Conservation (phyloP, 2,329 filamentous ascomycete genomes). For the Colletotrichum trifolii region DNA sequence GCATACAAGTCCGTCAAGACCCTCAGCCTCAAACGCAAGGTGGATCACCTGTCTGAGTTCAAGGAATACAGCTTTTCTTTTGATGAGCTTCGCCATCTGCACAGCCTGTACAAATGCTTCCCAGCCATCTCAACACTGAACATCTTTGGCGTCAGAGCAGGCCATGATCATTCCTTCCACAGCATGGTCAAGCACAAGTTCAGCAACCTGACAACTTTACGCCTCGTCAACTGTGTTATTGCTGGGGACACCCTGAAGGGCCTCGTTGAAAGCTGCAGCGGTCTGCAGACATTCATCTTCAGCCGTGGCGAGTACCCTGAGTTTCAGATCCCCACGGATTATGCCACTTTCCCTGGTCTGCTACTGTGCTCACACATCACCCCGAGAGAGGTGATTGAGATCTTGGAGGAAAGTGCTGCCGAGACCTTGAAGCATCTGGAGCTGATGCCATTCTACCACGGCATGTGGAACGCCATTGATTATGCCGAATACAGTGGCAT, state of each 20-base stretch:
- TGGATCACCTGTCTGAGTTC: no score
- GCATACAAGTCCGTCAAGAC: no score
- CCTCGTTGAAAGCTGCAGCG: background rate
- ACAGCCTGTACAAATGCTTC: no score
- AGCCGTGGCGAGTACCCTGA: background rate
- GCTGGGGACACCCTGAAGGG: background rate
- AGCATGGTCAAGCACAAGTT: constrained; percentile 45
- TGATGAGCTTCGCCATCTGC: no score
- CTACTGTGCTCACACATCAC: rapidly evolving
- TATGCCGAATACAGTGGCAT: rapidly evolving
- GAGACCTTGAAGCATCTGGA: constrained; percentile 1
- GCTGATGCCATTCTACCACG: background rate
- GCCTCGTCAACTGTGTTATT: constrained; percentile 3
- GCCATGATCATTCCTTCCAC: no score
- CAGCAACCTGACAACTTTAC: constrained; percentile 19
- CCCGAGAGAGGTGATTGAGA: no score
- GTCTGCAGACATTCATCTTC: constrained; percentile 4
- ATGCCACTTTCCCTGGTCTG: rapidly evolving
- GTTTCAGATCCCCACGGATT: background rate
- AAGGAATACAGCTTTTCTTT: no score
- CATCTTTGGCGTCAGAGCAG: no score
- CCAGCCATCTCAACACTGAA: no score
- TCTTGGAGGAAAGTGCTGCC: no score
- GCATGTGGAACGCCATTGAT: background rate
- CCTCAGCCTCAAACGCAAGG: no score